Conservation (phyloP, 306 rosid species). For the Begonia fuchsioides region DNA sequence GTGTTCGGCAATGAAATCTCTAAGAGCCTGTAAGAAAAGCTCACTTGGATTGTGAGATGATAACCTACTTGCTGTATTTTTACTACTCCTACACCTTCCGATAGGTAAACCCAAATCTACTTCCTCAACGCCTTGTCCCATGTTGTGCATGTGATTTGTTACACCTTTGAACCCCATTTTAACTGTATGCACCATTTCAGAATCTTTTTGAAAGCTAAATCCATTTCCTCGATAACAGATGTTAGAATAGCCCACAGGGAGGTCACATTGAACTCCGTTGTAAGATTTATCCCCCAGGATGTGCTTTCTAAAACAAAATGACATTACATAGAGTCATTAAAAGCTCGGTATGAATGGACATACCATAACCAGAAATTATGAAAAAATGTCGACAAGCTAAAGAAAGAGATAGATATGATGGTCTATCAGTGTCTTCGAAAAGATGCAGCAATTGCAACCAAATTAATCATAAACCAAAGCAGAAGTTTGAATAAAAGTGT, state of each 20-base stretch:
- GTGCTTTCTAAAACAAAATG: slow-evolving; percentile 76
- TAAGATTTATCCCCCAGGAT: slow-evolving; percentile 65
- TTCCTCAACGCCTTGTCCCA: slow-evolving; percentile 42
- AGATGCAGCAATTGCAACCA: no score
- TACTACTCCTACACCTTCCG: slow-evolving; percentile 45
- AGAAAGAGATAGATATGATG: no score
- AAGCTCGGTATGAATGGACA: no score
- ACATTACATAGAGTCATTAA: no score
- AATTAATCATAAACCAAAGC: no score
- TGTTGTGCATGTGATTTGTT: slow-evolving; percentile 38
- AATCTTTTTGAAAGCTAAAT: slow-evolving; percentile 44
- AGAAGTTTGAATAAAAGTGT: no score
- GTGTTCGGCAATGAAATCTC: slow-evolving; percentile 68
- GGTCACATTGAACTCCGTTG: slow-evolving; percentile 62
- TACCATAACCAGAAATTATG: no score
- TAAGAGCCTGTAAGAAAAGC: slow-evolving; percentile 75
- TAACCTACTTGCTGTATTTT: slow-evolving; percentile 31
- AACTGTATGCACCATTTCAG: slow-evolving; percentile 44
- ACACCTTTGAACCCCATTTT: slow-evolving; percentile 62
- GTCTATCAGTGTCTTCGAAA: no score
- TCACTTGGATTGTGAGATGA: slow-evolving; percentile 45
- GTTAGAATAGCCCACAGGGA: slow-evolving; percentile 55
- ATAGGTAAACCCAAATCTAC: slow-evolving; percentile 35
- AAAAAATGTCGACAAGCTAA: no score
- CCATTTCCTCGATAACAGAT: slow-evolving; percentile 35